phyloP scores from a whole-genome alignment of 352 stramenopile genomes.

The Halophytophthora batemanensis region DNA sequence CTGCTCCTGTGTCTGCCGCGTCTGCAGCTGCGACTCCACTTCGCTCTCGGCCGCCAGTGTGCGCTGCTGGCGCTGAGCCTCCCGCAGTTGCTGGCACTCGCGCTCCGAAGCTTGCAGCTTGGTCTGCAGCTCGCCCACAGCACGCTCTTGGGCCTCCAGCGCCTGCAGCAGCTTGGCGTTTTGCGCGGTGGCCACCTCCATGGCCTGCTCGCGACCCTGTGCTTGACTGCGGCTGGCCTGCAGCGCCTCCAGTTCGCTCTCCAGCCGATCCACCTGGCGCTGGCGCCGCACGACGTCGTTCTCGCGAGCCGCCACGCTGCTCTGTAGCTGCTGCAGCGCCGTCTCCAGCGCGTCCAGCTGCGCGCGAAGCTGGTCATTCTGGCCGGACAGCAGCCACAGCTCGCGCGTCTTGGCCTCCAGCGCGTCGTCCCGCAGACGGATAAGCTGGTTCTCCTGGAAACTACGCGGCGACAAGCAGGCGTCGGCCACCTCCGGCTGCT shows the following conservation, averaged over 20 bases:
- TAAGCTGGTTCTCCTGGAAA: constrained; percentile 72
- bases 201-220: constrained; percentile 57
- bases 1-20: constrained; percentile 42
- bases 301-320: constrained; percentile 47
- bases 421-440: constrained; percentile 68
- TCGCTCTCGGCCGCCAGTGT: constrained; percentile 38
- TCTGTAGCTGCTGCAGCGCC: constrained; percentile 63
- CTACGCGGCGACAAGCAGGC: constrained; percentile 69
- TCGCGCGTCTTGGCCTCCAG: constrained; percentile 68
- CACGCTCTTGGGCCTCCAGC: constrained; percentile 57
- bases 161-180: constrained; percentile 68
- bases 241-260: constrained; percentile 52
- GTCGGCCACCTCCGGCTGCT: constrained; percentile 42
- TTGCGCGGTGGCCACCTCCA: constrained; percentile 74
- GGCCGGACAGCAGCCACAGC: constrained; percentile 60
- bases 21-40: constrained; percentile 47
- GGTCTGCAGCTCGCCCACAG: too few species aligned
- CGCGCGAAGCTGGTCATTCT: constrained; percentile 62
- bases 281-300: constrained; percentile 54
- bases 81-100: constrained; percentile 42
- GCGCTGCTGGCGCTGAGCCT: constrained; percentile 12
- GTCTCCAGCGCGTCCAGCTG: constrained; percentile 68
- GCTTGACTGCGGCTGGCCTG: constrained; percentile 48
- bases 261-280: constrained; percentile 52
- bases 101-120: constrained; percentile 26